phyloP scores from a whole-genome alignment of 805 yeast species.

The Candida jianshihensis region DNA sequence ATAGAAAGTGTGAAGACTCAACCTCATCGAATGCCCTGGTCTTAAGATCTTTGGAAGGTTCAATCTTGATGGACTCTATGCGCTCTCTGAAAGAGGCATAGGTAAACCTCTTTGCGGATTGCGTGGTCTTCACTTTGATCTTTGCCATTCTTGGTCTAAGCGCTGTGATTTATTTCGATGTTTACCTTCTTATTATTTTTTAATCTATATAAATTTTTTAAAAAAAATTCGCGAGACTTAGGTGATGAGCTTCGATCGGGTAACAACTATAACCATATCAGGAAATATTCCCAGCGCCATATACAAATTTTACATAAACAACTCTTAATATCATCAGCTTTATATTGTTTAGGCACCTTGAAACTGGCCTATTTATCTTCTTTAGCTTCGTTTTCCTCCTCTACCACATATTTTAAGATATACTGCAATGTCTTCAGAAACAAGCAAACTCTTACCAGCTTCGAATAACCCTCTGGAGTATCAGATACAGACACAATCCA shows the following conservation, averaged over 20 bases:
- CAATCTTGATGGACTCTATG: slow-evolving; percentile 77
- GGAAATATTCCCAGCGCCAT: background rate
- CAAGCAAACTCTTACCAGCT: background rate
- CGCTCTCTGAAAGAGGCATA: slow-evolving; percentile 78
- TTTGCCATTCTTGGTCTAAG: background rate
- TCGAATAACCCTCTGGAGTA: slow-evolving; percentile 2
- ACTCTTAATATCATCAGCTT: no score
- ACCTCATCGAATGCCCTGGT: slow-evolving; percentile 63
- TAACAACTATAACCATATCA: background rate
- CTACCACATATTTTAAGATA: background rate
- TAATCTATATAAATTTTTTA: background rate
- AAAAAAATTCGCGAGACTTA: background rate
- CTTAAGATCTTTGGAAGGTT: slow-evolving; percentile 52
- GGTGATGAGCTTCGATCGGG: background rate
- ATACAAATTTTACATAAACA: background rate
- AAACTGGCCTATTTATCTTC: no score
- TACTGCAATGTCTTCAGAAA: slow-evolving; percentile 2
- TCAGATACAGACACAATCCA: background rate
- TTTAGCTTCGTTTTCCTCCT: no score
- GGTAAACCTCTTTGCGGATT: slow-evolving; percentile 51
- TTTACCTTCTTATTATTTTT: background rate
- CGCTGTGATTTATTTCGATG: background rate
- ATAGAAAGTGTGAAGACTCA: slow-evolving; percentile 70
- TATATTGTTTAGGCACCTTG: no score
- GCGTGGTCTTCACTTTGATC: slow-evolving; percentile 37